Evolutionary conservation across 202 grass and related monocot species (phyloP).

Genomic region (Tripidium arundinaceum): DNA sequence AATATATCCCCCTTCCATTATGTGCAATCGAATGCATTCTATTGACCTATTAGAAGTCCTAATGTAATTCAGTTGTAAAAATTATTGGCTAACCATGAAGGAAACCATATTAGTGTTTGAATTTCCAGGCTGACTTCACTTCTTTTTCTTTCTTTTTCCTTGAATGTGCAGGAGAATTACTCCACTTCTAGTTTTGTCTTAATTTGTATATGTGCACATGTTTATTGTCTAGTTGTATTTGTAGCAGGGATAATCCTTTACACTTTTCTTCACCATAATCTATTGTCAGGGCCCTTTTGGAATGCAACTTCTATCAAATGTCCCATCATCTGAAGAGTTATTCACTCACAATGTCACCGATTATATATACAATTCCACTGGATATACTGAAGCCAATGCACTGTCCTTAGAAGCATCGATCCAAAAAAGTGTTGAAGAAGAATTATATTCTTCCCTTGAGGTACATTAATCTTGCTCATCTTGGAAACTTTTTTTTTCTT

Average conservation of each 20-base stretch:
- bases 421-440: slow-evolving; percentile 79
- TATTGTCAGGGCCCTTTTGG: slow-evolving; percentile 73
- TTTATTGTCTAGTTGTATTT: no score
- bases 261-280: slow-evolving; percentile 28
- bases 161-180: slow-evolving; percentile 53
- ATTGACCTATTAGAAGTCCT: slow-evolving; percentile 13
- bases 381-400: slow-evolving; percentile 58
- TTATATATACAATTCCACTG: slow-evolving; percentile 66
- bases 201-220: no score
- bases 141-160: not conserved
- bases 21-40: not conserved
- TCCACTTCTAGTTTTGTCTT: no score
- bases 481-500: not conserved
- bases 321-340: slow-evolving; percentile 44
- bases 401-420: slow-evolving; percentile 83
- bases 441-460: slow-evolving; percentile 80
- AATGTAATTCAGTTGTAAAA: not conserved
- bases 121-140: not conserved
- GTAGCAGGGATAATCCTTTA: no score
- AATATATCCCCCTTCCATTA: not conserved
- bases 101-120: slow-evolving; percentile 8
- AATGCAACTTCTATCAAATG: slow-evolving; percentile 65
- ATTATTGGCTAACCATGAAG: slow-evolving; percentile 2
- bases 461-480: slow-evolving; percentile 37
- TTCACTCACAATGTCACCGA: slow-evolving; percentile 47